A percentile compares a stretch with the other conserved stretches of the same genome.
Evolutionary conservation across 495 filamentous ascomycete species (phyloP).

Genomic region (Trypethelium eluteriae): DNA sequence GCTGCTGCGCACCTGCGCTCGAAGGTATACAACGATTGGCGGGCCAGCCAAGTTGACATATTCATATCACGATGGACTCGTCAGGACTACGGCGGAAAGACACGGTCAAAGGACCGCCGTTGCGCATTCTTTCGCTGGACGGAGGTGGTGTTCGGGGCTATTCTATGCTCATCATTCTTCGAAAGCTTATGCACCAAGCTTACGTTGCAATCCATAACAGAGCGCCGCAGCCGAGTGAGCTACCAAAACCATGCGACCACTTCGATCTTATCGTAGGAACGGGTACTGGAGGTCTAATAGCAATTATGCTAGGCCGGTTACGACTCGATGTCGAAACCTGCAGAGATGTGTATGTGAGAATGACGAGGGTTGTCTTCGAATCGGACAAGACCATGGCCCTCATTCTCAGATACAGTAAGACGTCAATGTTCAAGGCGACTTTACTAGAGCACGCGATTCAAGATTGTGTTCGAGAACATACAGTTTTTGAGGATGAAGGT

Average conservation of each 20-base stretch:
- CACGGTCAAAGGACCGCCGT: constrained; percentile 86
- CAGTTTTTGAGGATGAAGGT: constrained; percentile 72
- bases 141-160: constrained; percentile 95
- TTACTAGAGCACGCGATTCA: constrained; percentile 90
- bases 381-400: constrained; percentile 96
- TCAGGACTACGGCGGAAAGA: constrained; percentile 63
- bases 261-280: constrained; percentile 95
- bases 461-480: constrained; percentile 81
- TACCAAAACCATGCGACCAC: constrained; percentile 94
- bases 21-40: neutral
- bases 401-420: no score
- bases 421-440: constrained; percentile 92
- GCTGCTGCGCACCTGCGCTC: neutral
- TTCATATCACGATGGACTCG: constrained; percentile 20
- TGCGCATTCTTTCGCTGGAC: constrained; percentile 88
- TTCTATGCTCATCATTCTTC: constrained; percentile 90
- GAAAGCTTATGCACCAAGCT: constrained; percentile 97
- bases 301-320: constrained; percentile 88
- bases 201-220: no score
- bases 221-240: no score
- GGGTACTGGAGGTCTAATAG: constrained; percentile 90
- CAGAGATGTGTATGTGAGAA: constrained; percentile 88
- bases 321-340: constrained; percentile 90
- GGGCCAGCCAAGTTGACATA: neutral
- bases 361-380: constrained; percentile 91